These are phyloP conservation scores for Filobasidium floriforme DNA, from an alignment of 768 basidiomycete species.

Conservation along the genomic window DNA sequence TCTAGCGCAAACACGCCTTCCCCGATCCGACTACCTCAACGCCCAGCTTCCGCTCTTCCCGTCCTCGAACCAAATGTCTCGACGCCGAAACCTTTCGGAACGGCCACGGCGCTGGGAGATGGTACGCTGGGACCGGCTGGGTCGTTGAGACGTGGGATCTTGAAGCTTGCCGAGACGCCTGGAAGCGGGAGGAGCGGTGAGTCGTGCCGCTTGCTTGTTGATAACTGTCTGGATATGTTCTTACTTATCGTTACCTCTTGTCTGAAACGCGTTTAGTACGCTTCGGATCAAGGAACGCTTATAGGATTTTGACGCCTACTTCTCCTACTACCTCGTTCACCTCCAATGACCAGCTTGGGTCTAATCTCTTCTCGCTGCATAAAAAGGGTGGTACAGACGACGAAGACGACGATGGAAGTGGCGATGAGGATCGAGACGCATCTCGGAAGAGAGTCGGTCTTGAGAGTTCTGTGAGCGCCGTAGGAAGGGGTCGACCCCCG, in stretches of 20 bases:
- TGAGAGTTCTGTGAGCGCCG: slow-evolving; percentile 24
- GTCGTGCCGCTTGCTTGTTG: not conserved
- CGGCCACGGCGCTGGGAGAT: too few relatives aligned
- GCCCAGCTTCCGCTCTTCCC: too few relatives aligned
- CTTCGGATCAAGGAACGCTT: slow-evolving; percentile 4
- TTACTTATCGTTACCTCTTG: not conserved
- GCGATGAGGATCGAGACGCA: not conserved
- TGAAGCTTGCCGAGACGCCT: not conserved
- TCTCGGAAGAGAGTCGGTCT: not conserved
- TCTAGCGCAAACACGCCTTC: too few relatives aligned
- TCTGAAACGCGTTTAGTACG: not conserved
- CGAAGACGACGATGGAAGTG: not conserved
- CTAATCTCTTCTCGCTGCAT: not conserved
- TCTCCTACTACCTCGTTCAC: slow-evolving; percentile 60
- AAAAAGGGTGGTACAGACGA: not conserved
- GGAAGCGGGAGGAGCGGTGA: slow-evolving; percentile 5
- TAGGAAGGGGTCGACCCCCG: slow-evolving; percentile 46
- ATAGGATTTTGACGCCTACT: not conserved
- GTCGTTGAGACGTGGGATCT: not conserved
- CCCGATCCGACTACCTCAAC: too few relatives aligned
- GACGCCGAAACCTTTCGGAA: too few relatives aligned
- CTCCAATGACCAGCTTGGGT: slow-evolving; percentile 48
- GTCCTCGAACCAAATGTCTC: too few relatives aligned
- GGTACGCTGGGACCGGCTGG: too few relatives aligned
- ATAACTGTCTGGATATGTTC: too few relatives aligned